Evolutionary conservation across 306 rosid genomes (phyloP).

Genomic region (Vachellia collinsii): DNA sequence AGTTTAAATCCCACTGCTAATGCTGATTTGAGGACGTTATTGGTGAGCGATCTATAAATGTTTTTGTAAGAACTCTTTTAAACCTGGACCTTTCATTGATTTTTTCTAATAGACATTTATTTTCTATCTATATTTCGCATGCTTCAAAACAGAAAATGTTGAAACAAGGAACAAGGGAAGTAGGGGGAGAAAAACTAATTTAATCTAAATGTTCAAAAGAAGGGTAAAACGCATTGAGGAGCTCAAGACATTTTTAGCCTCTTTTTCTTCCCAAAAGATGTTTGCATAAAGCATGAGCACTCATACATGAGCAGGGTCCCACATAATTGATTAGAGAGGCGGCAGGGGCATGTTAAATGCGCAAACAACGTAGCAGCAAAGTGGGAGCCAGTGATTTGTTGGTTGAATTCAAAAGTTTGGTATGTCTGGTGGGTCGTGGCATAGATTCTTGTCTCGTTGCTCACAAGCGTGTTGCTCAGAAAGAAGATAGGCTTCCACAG

Average conservation of each 20-base stretch:
- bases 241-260: neutral
- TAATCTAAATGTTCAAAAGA: neutral
- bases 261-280: neutral
- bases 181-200: neutral
- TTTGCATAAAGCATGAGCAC: neutral
- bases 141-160: no score
- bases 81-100: no score
- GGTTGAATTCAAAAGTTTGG: constrained; percentile 34
- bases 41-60: no score
- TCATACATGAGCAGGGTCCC: neutral
- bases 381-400: constrained; percentile 36
- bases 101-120: no score
- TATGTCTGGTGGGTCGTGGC: constrained; percentile 12
- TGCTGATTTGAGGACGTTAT: no score
- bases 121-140: no score
- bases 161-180: neutral
- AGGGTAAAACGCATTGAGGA: neutral
- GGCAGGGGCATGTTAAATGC: neutral
- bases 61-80: no score
- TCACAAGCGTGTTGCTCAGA: constrained; percentile 20
- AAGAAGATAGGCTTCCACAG: constrained; percentile 29
- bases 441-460: constrained; percentile 30
- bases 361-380: neutral
- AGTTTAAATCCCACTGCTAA: no score
- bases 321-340: neutral